Evolutionary conservation across 805 yeast genomes (phyloP).

Genomic region (Candida ipomoeae): DNA sequence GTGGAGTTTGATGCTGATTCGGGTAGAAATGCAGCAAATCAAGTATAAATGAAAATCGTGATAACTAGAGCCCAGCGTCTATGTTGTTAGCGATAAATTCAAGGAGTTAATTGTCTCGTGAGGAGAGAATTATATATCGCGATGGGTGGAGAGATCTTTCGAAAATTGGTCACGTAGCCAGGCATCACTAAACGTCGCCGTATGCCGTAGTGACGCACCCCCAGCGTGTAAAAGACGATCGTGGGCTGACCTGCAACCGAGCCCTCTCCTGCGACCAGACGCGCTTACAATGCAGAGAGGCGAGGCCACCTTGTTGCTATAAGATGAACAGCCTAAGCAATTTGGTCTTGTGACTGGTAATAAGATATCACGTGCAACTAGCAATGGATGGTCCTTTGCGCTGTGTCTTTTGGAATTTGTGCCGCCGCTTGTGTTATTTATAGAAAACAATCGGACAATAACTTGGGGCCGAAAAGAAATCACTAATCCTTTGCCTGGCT

Average conservation of each 20-base stretch:
- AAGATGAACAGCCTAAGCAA: not conserved
- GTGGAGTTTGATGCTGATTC: not conserved
- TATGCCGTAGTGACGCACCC: slow-evolving; percentile 5
- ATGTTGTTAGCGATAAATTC: not conserved
- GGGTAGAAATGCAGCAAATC: not conserved
- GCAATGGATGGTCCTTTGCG: too few species aligned
- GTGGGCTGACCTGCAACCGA: slow-evolving; percentile 6
- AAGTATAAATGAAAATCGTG: not conserved
- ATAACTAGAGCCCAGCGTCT: not conserved
- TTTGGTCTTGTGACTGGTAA: not conserved
- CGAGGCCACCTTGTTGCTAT: not conserved
- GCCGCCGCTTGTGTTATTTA: not conserved
- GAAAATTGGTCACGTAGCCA: slow-evolving; percentile 3
- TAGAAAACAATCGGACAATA: not conserved
- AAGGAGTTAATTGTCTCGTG: not conserved
- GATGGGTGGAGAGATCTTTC: slow-evolving; percentile 2
- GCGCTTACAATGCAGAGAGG: not conserved
- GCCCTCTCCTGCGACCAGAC: slow-evolving; percentile 2
- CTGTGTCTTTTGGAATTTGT: not conserved
- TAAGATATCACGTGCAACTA: not conserved
- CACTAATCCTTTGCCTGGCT: not conserved
- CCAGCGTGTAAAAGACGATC: slow-evolving; percentile 3
- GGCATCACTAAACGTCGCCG: slow-evolving; percentile 3
- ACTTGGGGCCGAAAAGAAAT: not conserved
- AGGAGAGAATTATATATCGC: slow-evolving; percentile 1